Evolutionary conservation across 78 protist species (phyloP), one percentile per base, ranked within the genome.

Genomic region (Dictyostelium brefeldianum): DNA sequence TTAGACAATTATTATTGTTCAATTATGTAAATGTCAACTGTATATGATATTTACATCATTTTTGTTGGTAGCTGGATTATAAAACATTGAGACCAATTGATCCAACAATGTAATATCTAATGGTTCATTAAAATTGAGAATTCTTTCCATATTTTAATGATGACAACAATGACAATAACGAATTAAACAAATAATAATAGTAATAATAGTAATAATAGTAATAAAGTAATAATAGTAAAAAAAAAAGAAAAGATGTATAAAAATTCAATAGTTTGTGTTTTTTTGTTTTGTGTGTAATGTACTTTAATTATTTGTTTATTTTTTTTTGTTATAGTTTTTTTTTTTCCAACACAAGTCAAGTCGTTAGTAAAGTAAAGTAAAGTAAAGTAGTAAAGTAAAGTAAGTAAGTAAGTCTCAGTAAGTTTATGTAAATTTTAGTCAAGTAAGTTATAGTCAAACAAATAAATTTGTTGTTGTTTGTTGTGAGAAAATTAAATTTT

Each of bases 61-160:
- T 14, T 79, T 70, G 27, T 50, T 48, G 25, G 25, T 81, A 1
- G 46, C 5, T 46, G 79, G 79, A 46, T 77, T 12, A 54, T 31
- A 91, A 20, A 91, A 6, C 0, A 73, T 81, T 12, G 10, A 1
- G 10, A 96, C 98, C 5, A 96, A 64, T 17, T 62, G 57, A 59
- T 98, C 98, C 17, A 98, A 84, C 12, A 92, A 25, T 8, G 29
- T 51, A 8, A 96, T 74, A 56, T 97, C 95, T 11, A 97, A 64
- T 3, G 98, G 97, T 74, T 70, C 71, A 36, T 90, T n/a, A 51
- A 96, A 96, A 80, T 97, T 83, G 10, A 98, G 73, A 14, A 98
- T 57, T 6, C 43, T 64, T 17, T 97, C 98, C 97, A 95, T 96
- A 25, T 46, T 43, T 47, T 47, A 8, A 7, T 62, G 22, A 22